Evolutionary conservation across 345 rosid genomes (phyloP).

Genomic region (Populus tremula): DNA sequence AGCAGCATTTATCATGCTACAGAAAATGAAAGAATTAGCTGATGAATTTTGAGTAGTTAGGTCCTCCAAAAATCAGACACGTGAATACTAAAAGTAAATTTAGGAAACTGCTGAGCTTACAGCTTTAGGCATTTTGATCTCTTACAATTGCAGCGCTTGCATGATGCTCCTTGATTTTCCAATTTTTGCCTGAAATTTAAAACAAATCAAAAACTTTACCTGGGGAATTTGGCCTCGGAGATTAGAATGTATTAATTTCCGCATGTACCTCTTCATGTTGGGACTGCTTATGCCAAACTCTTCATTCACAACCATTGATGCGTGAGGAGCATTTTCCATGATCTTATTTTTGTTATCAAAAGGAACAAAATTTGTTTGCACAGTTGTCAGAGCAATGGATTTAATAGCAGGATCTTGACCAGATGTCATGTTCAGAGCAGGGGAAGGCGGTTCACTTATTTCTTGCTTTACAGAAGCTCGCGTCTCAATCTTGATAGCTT

Average conservation of each 20-base stretch:
- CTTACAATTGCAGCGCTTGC: constrained; percentile 35
- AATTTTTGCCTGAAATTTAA: constrained; percentile 36
- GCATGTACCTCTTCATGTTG: constrained; percentile 40
- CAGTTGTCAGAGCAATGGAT: constrained; percentile 25
- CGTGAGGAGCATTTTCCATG: constrained; percentile 32
- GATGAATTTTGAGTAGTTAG: background rate
- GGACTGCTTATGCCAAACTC: constrained; percentile 34
- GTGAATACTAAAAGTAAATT: background rate
- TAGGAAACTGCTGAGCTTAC: constrained; percentile 15
- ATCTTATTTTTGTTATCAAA: constrained; percentile 20
- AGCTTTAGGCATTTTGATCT: constrained; percentile 37
- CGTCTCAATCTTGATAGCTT: constrained; percentile 21
- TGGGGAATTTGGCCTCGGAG: background rate
- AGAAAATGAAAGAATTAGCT: background rate
- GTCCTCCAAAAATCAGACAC: background rate
- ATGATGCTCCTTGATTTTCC: constrained; percentile 20
- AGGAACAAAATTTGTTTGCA: constrained; percentile 32
- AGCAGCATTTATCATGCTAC: background rate
- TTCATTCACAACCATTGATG: constrained; percentile 21
- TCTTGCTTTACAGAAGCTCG: constrained; percentile 30
- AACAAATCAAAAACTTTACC: constrained; percentile 2
- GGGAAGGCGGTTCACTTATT: constrained; percentile 21
- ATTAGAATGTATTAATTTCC: background rate
- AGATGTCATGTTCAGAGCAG: constrained; percentile 18
- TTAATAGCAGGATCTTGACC: constrained; percentile 9